Conservation (phyloP, 164 flowering plant genomes). For the Annona cherimola region DNA sequence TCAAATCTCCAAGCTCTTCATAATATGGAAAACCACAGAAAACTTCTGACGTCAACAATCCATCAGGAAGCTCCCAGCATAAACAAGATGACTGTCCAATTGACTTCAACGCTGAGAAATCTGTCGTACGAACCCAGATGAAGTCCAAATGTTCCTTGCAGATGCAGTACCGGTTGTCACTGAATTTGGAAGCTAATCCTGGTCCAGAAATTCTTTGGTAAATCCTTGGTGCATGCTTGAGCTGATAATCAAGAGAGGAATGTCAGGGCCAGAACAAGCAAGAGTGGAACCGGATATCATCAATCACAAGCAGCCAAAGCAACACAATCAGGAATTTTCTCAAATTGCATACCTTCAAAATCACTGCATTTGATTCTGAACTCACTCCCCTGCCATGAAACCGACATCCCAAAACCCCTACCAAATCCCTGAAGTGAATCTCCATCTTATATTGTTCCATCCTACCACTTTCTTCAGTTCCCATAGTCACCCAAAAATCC, state of each 20-base stretch:
- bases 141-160: slow-evolving; percentile 73
- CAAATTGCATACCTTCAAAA: slow-evolving; percentile 49
- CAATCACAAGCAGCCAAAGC: no score
- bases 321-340: neutral
- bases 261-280: neutral
- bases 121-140: slow-evolving; percentile 93
- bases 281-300: neutral
- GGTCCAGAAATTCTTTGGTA: slow-evolving; percentile 56
- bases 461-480: neutral
- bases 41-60: slow-evolving; percentile 32
- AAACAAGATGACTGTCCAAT: slow-evolving; percentile 67
- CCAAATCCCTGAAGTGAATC: slow-evolving; percentile 53
- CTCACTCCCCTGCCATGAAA: slow-evolving; percentile 20
- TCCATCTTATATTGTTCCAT: slow-evolving; percentile 56
- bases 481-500: slow-evolving; percentile 50
- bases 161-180: slow-evolving; percentile 49
- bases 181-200: slow-evolving; percentile 35
- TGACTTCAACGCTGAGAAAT: slow-evolving; percentile 60
- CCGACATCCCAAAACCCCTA: slow-evolving; percentile 40
- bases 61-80: slow-evolving; percentile 55
- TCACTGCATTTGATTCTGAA: slow-evolving; percentile 37
- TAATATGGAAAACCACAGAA: slow-evolving; percentile 47
- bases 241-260: slow-evolving; percentile 31
- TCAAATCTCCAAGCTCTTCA: slow-evolving; percentile 25
- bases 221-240: slow-evolving; percentile 72